Percentiles rank a stretch among this genome's conserved stretches.
Evolutionary conservation across 257 asterid genomes (phyloP).

Genomic region (Solanum raphanifolium): DNA sequence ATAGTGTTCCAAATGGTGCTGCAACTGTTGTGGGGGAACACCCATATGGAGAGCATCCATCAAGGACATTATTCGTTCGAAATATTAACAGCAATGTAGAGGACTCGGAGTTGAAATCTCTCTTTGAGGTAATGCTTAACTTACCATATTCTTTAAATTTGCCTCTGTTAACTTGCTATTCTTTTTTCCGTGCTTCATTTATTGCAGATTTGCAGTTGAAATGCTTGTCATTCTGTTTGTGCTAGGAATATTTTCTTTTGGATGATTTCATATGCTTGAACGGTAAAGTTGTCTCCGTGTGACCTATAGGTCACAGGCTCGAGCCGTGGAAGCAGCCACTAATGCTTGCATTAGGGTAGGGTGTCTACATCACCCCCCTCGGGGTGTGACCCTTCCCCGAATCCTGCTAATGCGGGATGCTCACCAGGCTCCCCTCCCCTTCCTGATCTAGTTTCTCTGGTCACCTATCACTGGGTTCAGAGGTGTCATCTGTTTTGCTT

Average conservation of each 20-base stretch:
- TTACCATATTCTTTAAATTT: background rate
- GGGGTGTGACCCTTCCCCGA: background rate
- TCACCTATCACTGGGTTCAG: background rate
- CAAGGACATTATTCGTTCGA: constrained; percentile 66
- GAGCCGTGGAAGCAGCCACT: background rate
- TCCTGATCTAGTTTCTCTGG: background rate
- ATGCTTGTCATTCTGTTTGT: background rate
- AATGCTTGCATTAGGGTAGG: background rate
- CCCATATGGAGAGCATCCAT: constrained; percentile 74
- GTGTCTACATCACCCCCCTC: background rate
- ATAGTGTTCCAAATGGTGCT: constrained; percentile 35
- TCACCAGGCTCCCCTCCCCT: background rate
- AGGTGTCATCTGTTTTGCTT: background rate
- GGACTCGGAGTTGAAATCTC: constrained; percentile 55
- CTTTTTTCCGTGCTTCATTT: background rate
- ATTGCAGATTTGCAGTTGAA: background rate
- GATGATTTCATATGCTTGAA: background rate
- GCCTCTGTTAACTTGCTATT: background rate
- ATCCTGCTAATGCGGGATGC: background rate
- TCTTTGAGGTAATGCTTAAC: constrained; percentile 44
- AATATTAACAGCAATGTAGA: constrained; percentile 68
- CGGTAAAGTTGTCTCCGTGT: background rate
- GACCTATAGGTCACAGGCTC: background rate
- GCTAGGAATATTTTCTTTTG: background rate
- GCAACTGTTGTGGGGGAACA: constrained; percentile 59